Evolutionary conservation across 805 yeast species (phyloP), one percentile per base, ranked within the genome.

Genomic region (Starmera quercuum): DNA sequence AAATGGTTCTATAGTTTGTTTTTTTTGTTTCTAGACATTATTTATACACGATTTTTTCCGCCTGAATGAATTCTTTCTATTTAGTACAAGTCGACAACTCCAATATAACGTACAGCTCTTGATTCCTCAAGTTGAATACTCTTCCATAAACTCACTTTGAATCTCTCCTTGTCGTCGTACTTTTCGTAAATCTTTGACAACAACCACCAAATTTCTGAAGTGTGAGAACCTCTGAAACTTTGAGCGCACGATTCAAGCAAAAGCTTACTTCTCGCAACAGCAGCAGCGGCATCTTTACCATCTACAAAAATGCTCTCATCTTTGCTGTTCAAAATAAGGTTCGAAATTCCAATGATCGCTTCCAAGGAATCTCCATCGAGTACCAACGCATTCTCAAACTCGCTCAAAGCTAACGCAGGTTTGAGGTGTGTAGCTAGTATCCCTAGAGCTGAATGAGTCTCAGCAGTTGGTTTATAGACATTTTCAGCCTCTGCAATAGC

Each of bases 401-500:
- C 82, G 38, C 71, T 72, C 31, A 80, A 53, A 4, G 92, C 73
- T 23, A 58, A 62, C 45, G 47, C 40, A n/a, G 51, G 53, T 28
- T 53, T 49, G 4, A 34, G 20, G 10, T 37, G 30, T 23, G 67
- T 50, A 33, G 66, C 68, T 18, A 68, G 51, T 17, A 64, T 45
- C 15, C 61, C 62, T 13, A 68, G 53, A 4, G 69, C 59, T 6
- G 75, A 65, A 34, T 61, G 70, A 0, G 81, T 73, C 33, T 63
- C 65, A 20, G 64, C 57, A 24, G 66, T 71, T 10, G 73, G 67
- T 22, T 62, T 61, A 33, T 48, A 58, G 3, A 68, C 63, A 2
- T 64, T 55, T 37, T 72, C 79, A 1, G 94, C 85, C 54, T 86
- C 95, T 7, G 69, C 66, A 5, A 86, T 67, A 30, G 95, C 80